These are phyloP conservation scores for Pezizomycotina sp. DNA, from an alignment of 2,329 filamentous ascomycete genomes.

Conservation along the genomic window DNA sequence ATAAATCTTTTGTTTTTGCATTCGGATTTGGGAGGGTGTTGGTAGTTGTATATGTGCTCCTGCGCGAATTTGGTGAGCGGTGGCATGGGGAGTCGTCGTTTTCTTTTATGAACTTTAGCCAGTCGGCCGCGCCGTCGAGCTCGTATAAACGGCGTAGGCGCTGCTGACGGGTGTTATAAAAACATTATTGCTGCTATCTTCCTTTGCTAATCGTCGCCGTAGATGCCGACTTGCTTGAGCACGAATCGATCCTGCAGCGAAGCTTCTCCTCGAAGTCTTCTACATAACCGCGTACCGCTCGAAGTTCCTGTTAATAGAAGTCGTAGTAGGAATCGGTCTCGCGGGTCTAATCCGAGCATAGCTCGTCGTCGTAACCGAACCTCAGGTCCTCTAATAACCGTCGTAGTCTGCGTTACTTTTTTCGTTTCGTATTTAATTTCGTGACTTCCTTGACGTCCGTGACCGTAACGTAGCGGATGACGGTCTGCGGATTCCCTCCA, in stretches of 20 bases:
- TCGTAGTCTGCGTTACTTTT: no score
- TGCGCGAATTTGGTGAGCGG: conserved; percentile 22
- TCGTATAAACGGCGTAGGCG: conserved; percentile 12
- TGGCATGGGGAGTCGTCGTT: conserved; percentile 20
- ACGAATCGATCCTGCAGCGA: no score
- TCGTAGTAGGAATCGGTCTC: conserved; percentile 3
- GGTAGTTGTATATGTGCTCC: conserved; percentile 17
- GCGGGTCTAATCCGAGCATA: no score
- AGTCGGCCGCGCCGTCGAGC: conserved; percentile 9
- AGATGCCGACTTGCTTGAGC: no score
- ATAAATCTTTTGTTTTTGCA: conserved; percentile 17
- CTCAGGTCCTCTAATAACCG: no score
- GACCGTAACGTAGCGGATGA: no score
- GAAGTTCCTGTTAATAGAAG: conserved; percentile 8
- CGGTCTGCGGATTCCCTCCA: no score
- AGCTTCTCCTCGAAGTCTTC: conserved; percentile 11
- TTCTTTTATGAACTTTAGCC: conserved; percentile 16
- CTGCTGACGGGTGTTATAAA: conserved; percentile 13
- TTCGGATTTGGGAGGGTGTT: conserved; percentile 12
- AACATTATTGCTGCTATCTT: no score
- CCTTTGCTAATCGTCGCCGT: no score
- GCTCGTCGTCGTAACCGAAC: no score
- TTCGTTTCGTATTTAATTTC: no score
- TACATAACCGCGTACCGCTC: conserved; percentile 15
- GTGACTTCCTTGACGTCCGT: no score